Conservation (phyloP, 495 filamentous ascomycete species). For the Penicillium cinerascens region DNA sequence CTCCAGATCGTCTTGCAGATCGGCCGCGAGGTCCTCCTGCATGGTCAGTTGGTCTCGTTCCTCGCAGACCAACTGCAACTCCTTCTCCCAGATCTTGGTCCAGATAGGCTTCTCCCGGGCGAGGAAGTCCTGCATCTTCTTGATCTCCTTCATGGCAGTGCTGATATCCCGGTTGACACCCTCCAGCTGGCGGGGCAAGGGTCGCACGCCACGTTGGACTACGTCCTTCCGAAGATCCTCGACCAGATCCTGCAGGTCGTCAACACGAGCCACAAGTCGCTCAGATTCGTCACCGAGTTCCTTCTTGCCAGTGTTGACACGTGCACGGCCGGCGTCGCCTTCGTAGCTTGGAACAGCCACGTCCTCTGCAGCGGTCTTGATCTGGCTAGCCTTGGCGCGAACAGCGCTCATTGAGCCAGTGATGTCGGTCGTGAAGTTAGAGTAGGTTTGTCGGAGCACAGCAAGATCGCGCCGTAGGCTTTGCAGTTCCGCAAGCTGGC, state of each 20-base stretch:
- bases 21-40: constrained; percentile 88
- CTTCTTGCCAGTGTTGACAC: constrained; percentile 84
- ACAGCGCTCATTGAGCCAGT: constrained; percentile 81
- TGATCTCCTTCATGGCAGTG: constrained; percentile 75
- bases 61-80: constrained; percentile 89
- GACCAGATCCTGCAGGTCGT: constrained; percentile 92
- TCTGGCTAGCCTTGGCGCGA: constrained; percentile 69
- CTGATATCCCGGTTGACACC: constrained; percentile 82
- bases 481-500: constrained; percentile 72
- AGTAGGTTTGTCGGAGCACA: constrained; percentile 88
- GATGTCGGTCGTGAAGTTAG: constrained; percentile 82
- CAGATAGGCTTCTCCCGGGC: constrained; percentile 89
- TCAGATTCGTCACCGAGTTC: constrained; percentile 79
- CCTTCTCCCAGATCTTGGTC: constrained; percentile 98
- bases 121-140: constrained; percentile 92
- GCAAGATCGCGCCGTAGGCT: constrained; percentile 86
- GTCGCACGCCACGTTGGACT: constrained; percentile 86
- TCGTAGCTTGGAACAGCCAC: constrained; percentile 60
- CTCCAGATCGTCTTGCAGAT: constrained; percentile 91
- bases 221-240: constrained; percentile 98
- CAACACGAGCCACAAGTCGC: constrained; percentile 81
- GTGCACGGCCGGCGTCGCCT: constrained; percentile 70
- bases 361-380: constrained; percentile 72
- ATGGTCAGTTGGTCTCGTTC: constrained; percentile 90
- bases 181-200: constrained; percentile 87